These are phyloP conservation scores for Yamadazyma kitorensis DNA, from an alignment of 805 yeast genomes.

Conservation along the genomic window DNA sequence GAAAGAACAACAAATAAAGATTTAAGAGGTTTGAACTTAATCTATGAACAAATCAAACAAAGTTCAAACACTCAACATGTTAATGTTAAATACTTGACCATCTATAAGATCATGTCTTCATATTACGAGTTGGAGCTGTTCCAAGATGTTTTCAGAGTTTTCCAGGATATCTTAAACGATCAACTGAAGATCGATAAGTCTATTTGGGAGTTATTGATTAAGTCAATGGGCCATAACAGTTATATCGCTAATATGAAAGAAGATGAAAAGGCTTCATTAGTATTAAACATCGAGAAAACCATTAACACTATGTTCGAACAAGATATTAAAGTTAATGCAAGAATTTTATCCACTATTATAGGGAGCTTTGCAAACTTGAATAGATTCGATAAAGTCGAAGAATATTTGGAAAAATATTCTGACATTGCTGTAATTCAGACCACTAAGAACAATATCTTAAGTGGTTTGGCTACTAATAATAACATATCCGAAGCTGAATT, in stretches of 20 bases:
- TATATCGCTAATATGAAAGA: slow-evolving; percentile 23
- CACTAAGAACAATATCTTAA: slow-evolving; percentile 44
- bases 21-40: slow-evolving; percentile 15
- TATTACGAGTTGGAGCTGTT: slow-evolving; percentile 36
- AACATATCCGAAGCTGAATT: slow-evolving; percentile 45
- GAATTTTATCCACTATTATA: slow-evolving; percentile 47
- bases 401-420: slow-evolving; percentile 29
- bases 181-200: slow-evolving; percentile 25
- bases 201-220: slow-evolving; percentile 64
- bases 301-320: slow-evolving; percentile 27
- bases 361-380: slow-evolving; percentile 44
- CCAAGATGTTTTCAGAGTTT: slow-evolving; percentile 40
- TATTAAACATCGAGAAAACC: slow-evolving; percentile 23
- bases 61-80: slow-evolving; percentile 1
- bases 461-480: slow-evolving; percentile 41
- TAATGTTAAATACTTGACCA: slow-evolving; percentile 2
- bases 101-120: slow-evolving; percentile 43
- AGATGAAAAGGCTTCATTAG: slow-evolving; percentile 23
- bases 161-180: slow-evolving; percentile 45
- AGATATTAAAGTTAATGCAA: slow-evolving; percentile 41
- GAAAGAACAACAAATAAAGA: slow-evolving; percentile 18
- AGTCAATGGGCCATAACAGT: slow-evolving; percentile 41
- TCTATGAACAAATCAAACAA: slow-evolving; percentile 22
- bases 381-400: slow-evolving; percentile 41
- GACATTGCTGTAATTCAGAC: slow-evolving; percentile 32